Evolutionary conservation across 192 early-diverging fungal genomes (phyloP).

Genomic region (Coemansia sp.): DNA sequence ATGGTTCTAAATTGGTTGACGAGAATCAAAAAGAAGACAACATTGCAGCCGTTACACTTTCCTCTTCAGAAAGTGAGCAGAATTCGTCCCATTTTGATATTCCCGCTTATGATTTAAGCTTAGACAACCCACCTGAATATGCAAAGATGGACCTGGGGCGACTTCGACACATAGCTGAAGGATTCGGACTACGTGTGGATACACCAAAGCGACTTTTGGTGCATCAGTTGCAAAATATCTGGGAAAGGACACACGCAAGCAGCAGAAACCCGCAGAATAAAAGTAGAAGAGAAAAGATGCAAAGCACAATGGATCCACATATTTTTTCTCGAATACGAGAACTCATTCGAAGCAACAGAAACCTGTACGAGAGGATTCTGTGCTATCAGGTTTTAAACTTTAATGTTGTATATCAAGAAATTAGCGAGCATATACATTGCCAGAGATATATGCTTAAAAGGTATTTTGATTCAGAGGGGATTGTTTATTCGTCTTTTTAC

Average conservation of each 20-base stretch:
- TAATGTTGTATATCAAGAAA: constrained; percentile 13
- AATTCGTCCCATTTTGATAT: too few species aligned
- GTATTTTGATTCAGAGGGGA: constrained; percentile 37
- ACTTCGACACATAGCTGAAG: constrained; percentile 1
- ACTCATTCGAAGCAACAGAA: constrained; percentile 20
- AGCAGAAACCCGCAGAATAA: background rate
- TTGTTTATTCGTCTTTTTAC: constrained; percentile 19
- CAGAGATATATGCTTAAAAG: constrained; percentile 19
- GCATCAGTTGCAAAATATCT: constrained; percentile 6
- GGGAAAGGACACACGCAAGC: background rate
- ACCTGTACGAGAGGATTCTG: constrained; percentile 21
- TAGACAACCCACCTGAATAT: background rate
- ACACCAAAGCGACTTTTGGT: constrained; percentile 7
- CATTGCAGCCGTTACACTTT: background rate
- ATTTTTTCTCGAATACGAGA: constrained; percentile 8
- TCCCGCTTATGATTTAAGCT: background rate
- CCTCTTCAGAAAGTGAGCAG: background rate
- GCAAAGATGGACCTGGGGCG: background rate
- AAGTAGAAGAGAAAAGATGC: background rate
- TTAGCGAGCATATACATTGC: constrained; percentile 13
- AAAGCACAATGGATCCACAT: background rate
- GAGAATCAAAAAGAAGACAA: background rate
- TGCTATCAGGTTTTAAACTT: constrained; percentile 39
- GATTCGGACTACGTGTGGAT: constrained; percentile 8
- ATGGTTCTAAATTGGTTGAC: background rate